Percentiles rank a stretch among this genome's conserved stretches.
Conservation (phyloP, 2,329 filamentous ascomycete genomes). For the Fonsecaea erecta region DNA sequence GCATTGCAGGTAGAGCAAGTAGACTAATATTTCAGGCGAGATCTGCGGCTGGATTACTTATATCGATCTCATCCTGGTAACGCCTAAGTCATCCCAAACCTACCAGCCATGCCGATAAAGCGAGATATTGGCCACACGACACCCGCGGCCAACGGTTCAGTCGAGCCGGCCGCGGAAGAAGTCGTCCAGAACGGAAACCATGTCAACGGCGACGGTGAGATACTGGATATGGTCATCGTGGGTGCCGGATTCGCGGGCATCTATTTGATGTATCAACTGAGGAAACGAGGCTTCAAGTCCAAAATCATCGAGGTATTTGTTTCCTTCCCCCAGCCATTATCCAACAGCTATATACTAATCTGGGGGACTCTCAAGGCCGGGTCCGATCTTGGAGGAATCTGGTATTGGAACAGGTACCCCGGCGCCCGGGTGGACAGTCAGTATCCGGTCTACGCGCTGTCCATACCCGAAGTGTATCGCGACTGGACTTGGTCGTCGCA, state of each 20-base stretch:
- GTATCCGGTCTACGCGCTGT: slow-evolving; percentile 59
- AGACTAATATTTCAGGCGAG: background rate
- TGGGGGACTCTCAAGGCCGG: slow-evolving; percentile 8
- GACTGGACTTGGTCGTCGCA: slow-evolving; percentile 33
- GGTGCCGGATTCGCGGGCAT: slow-evolving; percentile 48
- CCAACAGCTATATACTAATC: background rate
- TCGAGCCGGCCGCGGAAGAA: background rate
- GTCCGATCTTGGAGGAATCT: slow-evolving; percentile 21
- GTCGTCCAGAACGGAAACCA: slow-evolving; percentile 4
- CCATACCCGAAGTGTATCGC: slow-evolving; percentile 54
- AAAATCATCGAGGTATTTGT: slow-evolving; percentile 47
- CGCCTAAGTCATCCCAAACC: background rate
- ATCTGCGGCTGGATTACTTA: background rate
- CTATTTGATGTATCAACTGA: slow-evolving; percentile 58
- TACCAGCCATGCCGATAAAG: slow-evolving; percentile 3
- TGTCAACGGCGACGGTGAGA: background rate
- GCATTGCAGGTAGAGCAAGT: background rate
- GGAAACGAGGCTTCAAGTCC: slow-evolving; percentile 54
- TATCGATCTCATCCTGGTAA: background rate
- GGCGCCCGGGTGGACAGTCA: slow-evolving; percentile 54
- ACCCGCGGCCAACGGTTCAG: slow-evolving; percentile 2
- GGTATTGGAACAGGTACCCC: slow-evolving; percentile 41
- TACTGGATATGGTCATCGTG: slow-evolving; percentile 32
- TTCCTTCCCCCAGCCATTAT: background rate
- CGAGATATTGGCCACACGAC: slow-evolving; percentile 11